Evolutionary conservation across 371 early-diverging fungal species (phyloP).

Genomic region (Apophysomyces elegans): DNA sequence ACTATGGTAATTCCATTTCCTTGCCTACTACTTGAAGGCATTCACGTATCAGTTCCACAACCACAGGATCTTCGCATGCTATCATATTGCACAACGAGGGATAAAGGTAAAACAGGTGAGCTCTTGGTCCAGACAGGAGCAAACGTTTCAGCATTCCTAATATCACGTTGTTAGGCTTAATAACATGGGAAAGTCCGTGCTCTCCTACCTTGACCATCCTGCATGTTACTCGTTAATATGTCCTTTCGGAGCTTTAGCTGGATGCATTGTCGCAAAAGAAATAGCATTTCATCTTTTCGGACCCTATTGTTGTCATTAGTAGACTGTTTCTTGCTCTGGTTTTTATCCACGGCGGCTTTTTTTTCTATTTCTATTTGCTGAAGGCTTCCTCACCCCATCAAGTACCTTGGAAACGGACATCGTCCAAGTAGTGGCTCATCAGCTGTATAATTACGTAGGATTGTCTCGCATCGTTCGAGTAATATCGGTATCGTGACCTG

Average conservation of each 20-base stretch:
- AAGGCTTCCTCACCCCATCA: constrained; percentile 48
- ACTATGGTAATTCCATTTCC: constrained; percentile 48
- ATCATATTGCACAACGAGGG: constrained; percentile 67
- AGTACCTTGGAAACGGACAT: constrained; percentile 80
- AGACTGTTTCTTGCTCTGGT: background rate
- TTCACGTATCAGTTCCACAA: constrained; percentile 59
- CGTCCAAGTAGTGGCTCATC: constrained; percentile 78
- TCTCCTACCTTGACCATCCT: constrained; percentile 21
- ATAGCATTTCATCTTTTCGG: constrained; percentile 75
- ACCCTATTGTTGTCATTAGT: constrained; percentile 46
- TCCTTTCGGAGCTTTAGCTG: constrained; percentile 62
- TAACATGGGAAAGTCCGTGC: constrained; percentile 6
- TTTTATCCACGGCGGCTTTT: background rate
- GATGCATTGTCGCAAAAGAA: constrained; percentile 68
- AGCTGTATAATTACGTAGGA: constrained; percentile 71
- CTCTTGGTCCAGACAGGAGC: constrained; percentile 64
- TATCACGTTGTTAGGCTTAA: constrained; percentile 17
- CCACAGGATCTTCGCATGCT: constrained; percentile 59
- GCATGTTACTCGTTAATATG: constrained; percentile 32
- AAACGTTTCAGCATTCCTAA: constrained; percentile 45
- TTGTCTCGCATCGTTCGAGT: constrained; percentile 68
- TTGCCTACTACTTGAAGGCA: constrained; percentile 60
- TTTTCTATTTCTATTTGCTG: background rate
- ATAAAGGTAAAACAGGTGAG: constrained; percentile 79
- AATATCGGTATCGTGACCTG: constrained; percentile 71